Evolutionary conservation across 139 green algal genomes (phyloP).

Genomic region (Chlamydomonas schloesseri): DNA sequence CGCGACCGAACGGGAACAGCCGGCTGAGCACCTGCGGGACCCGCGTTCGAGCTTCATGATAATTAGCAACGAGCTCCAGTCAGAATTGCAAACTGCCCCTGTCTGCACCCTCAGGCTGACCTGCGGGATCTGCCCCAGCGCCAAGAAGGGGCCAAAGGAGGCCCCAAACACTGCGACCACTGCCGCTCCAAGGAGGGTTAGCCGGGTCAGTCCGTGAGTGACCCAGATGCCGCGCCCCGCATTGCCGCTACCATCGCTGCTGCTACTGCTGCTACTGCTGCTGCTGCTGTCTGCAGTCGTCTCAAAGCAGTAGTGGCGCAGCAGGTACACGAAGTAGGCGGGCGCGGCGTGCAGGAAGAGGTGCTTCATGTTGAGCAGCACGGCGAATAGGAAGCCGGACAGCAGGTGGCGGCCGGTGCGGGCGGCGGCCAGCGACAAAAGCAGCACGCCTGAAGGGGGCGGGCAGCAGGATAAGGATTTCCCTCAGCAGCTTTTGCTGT

Average conservation of each 20-base stretch:
- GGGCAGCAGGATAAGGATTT: background rate
- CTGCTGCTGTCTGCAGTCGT: background rate
- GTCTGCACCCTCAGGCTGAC: too few relatives aligned
- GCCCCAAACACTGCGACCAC: constrained; percentile 69
- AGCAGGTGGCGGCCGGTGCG: constrained; percentile 50
- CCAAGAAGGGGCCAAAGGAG: constrained; percentile 84
- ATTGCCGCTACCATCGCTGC: background rate
- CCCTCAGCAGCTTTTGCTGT: too few relatives aligned
- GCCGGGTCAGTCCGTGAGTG: background rate
- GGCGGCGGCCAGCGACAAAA: constrained; percentile 72
- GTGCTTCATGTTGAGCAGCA: constrained; percentile 96
- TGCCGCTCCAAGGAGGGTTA: constrained; percentile 59
- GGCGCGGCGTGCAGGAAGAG: constrained; percentile 91
- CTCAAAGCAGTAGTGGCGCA: constrained; percentile 73
- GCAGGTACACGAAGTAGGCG: constrained; percentile 85
- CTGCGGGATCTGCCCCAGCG: constrained; percentile 69
- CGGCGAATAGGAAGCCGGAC: constrained; percentile 76
- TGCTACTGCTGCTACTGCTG: background rate
- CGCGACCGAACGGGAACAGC: constrained; percentile 94
- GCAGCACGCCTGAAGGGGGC: constrained; percentile 73
- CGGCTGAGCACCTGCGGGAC: constrained; percentile 69
- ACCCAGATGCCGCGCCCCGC: background rate
- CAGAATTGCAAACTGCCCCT: too few relatives aligned
- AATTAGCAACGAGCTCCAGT: too few relatives aligned
- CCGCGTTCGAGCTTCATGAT: too few relatives aligned